phyloP scores from a whole-genome alignment of 345 rosid genomes.

The Lagerstroemia speciosa region DNA sequence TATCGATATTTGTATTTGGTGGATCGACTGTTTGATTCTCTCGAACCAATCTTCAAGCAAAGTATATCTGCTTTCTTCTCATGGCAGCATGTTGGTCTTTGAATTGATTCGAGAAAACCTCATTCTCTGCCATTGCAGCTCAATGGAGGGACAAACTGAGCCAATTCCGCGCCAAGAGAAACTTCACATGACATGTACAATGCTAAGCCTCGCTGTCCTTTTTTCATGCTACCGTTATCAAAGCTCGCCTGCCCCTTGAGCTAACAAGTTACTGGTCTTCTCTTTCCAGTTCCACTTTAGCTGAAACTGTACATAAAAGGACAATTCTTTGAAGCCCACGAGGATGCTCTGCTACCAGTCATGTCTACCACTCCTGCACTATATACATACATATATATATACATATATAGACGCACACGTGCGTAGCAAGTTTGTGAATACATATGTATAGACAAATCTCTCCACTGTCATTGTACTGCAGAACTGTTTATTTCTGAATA shows the following conservation, averaged over 20 bases:
- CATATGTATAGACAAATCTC: constrained; percentile 17
- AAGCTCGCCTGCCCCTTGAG: background rate
- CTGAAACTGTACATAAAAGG: constrained; percentile 33
- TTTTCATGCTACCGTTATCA: background rate
- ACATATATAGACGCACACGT: constrained; percentile 1
- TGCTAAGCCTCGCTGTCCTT: background rate
- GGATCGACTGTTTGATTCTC: background rate
- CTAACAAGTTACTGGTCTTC: background rate
- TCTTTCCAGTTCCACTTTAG: constrained; percentile 14
- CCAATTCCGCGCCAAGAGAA: constrained; percentile 75
- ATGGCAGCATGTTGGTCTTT: background rate
- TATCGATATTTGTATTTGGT: too few relatives aligned
- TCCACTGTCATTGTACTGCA: background rate
- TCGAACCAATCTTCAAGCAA: background rate
- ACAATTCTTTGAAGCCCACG: constrained; percentile 24
- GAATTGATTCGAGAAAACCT: background rate
- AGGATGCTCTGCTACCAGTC: constrained; percentile 2
- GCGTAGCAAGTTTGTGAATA: constrained; percentile 25
- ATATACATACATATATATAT: constrained; percentile 15
- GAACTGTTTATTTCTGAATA: too few relatives aligned
- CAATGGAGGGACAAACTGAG: constrained; percentile 93
- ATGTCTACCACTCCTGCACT: constrained; percentile 4
- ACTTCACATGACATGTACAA: constrained; percentile 55
- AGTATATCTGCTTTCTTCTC: background rate
- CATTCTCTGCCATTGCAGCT: constrained; percentile 35